Evolutionary conservation across 1,284 basidiomycete genomes (phyloP), one percentile per base, ranked within the genome.

Genomic region (Papiliotrema fonsecae): DNA sequence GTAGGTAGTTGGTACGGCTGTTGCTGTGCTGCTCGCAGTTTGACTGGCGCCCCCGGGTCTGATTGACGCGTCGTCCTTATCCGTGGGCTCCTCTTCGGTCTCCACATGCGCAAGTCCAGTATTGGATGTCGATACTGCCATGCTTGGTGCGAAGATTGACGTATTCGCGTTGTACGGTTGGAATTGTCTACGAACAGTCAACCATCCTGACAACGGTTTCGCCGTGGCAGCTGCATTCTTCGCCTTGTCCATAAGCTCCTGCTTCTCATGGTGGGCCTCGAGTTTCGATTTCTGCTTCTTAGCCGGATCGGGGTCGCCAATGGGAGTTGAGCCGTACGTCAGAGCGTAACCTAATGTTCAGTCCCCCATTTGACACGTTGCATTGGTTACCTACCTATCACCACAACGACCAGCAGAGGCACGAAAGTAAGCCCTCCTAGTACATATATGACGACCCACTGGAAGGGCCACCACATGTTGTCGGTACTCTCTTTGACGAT

Each of bases 341-440:
- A 49, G 56, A 13, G 61, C 51, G 26, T 62, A 63, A 11, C 42
- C 65, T 63, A 45, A 11, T 11, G 10, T 14, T 4, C 49, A 32
- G 41, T 38, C 42, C 24, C 7, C 6, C 9, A 42, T 40, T 16
- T 37, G 43, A 16, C n/a, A n/a, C n/a, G n/a, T n/a, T n/a, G n/a
- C n/a, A n/a, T n/a, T n/a, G n/a, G n/a, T n/a, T 25, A 65, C 69
- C 60, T 51, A 73, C 70, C 49, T 38, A 88, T 59, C 57, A 79
- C 56, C 28, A 72, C 74, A 57, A 80, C 73, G 56, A 86, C 58
- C 55, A 86, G 63, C 41, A 92, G 77, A 21, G 90, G 88, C 47
- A 93, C 75, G 69, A 93, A 87, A 1, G 89, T 90, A 52, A 93
- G 56, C 24, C 89, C 91, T 51, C 91, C 91, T 44, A 94, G 77